phyloP scores from a whole-genome alignment of 768 basidiomycete genomes.

The Mycena latifolia region DNA sequence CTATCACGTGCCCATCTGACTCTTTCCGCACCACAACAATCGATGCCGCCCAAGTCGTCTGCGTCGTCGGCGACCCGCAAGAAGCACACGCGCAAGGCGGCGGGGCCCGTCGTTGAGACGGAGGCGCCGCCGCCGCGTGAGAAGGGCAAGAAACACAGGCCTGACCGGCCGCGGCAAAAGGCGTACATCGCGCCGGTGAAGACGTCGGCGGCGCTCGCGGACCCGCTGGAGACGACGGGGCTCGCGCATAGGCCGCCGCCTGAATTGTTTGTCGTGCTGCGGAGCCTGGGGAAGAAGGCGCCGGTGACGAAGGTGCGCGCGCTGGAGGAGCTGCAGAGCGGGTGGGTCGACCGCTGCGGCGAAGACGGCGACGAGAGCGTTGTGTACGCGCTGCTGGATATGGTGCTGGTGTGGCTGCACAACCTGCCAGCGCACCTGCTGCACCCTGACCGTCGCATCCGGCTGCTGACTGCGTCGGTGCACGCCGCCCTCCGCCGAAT shows the following conservation, averaged over 20 bases:
- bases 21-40: not conserved
- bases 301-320: constrained; percentile 86
- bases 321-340: constrained; percentile 82
- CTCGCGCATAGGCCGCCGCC: constrained; percentile 80
- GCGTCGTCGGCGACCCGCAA: constrained; percentile 83
- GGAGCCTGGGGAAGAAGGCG: constrained; percentile 91
- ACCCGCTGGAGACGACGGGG: constrained; percentile 90
- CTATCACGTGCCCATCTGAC: too few species aligned
- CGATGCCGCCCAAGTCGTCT: constrained; percentile 25
- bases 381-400: constrained; percentile 61
- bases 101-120: constrained; percentile 53
- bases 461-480: constrained; percentile 67
- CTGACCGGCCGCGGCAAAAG: constrained; percentile 84
- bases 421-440: constrained; percentile 86
- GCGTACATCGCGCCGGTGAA: constrained; percentile 90
- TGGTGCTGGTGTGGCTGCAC: constrained; percentile 93
- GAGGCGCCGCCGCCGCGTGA: constrained; percentile 55
- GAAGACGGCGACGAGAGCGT: constrained; percentile 52
- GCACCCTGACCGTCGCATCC: constrained; percentile 84
- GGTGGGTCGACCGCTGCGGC: constrained; percentile 66
- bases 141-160: constrained; percentile 61
- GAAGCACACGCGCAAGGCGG: constrained; percentile 89
- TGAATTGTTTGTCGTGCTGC: constrained; percentile 85
- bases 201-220: constrained; percentile 77
- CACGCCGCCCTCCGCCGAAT: constrained; percentile 66